Evolutionary conservation across 257 asterid species (phyloP), one percentile per base, ranked within the genome.

Genomic region (Rauvolfia tetraphylla): DNA sequence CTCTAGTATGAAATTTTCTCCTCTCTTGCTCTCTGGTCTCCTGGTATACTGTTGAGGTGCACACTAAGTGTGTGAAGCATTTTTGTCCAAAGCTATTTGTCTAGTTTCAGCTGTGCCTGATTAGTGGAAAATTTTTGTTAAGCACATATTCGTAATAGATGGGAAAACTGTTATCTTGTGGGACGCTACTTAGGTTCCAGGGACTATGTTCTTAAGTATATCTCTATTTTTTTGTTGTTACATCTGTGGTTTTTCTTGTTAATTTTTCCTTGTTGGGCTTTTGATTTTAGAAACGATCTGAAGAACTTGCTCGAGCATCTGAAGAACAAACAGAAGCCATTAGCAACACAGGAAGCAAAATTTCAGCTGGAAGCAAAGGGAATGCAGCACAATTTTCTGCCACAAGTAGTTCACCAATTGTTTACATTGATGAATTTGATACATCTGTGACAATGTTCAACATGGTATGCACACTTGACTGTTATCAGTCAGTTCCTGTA

Each of bases 391-490:
- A 86, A 48, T 67, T 80, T 70, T 81, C 88, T 68, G 71, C 75
- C 27, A 44, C 82, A 36, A 81, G 80, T 77, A 79, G 88, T 84
- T 85, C 91, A 41, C 83, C 89, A 70, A 81, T 76, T 80, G 83
- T 82, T 76, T 79, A 79, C 75, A 48, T 81, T 31, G 87, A 87
- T 29, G 93, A 86, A 77, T 84, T 86, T 79, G 93, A 90, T 75
- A 80, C 88, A 75, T 87, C 97, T 0, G 92, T 89, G 68, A 74
- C 92, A 70, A 79, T 80, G 83, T 92, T 81, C 84, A 94, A 92
- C 84, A 82, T 84, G 54, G 98, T 94, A 89, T 73, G 93, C 77
- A 65, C 79, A 25, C 79, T 73, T 76, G 71, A 33, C 49, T 69
- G 54, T 58, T 75, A 25, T 78, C 61, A 29, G 9, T 67, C 77